Conservation (phyloP, 495 filamentous ascomycete species). For the Penicillium lividum region DNA sequence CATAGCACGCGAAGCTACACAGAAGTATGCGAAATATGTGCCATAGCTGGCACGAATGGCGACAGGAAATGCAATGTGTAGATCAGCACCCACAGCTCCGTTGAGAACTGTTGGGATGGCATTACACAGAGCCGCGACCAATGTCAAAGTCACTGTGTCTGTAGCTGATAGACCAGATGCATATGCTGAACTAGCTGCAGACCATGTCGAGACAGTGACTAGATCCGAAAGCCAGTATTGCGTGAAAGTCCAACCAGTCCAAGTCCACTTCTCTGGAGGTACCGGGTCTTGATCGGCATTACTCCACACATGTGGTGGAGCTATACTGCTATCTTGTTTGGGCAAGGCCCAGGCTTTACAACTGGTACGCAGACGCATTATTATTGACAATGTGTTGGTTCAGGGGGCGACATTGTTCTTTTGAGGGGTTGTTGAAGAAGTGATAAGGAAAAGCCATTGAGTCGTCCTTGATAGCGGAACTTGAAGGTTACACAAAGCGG, state of each 20-base stretch:
- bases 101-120: constrained; percentile 39
- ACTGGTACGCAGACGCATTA: background rate
- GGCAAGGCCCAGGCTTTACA: constrained; percentile 46
- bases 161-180: constrained; percentile 15
- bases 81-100: constrained; percentile 48
- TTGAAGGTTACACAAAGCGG: too few relatives aligned
- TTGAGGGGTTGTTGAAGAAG: background rate
- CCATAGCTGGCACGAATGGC: constrained; percentile 46
- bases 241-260: constrained; percentile 45
- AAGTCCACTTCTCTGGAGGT: constrained; percentile 49
- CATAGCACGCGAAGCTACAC: constrained; percentile 42
- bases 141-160: constrained; percentile 15
- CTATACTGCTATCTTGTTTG: constrained; percentile 49
- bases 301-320: constrained; percentile 50
- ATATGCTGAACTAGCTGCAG: constrained; percentile 16
- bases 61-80: constrained; percentile 49
- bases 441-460: too few relatives aligned
- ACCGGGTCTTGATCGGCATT: constrained; percentile 49
- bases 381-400: background rate
- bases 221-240: constrained; percentile 32
- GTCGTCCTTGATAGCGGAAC: too few relatives aligned
- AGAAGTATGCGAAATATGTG: constrained; percentile 54
- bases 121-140: constrained; percentile 16
- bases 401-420: background rate
- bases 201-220: constrained; percentile 21